Evolutionary conservation across 176 grass and related monocot genomes (phyloP).

Genomic region (Eleusine coracana): DNA sequence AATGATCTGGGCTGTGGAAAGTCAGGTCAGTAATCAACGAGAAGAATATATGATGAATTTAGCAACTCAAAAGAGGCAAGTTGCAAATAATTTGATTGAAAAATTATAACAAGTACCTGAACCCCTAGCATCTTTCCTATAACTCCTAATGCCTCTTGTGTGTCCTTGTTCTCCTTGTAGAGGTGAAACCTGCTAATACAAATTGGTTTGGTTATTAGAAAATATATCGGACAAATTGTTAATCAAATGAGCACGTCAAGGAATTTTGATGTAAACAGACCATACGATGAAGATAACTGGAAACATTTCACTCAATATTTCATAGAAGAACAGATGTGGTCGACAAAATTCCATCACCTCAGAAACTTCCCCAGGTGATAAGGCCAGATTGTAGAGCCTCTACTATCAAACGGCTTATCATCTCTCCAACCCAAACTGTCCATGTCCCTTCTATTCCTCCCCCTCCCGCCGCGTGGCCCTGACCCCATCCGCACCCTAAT

Average conservation of each 20-base stretch:
- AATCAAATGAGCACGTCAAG: conserved; percentile 12
- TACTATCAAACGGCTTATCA: conserved; percentile 80
- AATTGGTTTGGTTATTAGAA: not conserved
- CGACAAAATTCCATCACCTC: conserved; percentile 48
- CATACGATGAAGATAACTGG: not conserved
- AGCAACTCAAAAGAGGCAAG: not conserved
- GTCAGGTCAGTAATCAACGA: conserved; percentile 36
- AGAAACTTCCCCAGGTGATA: conserved; percentile 77
- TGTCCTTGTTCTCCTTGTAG: conserved; percentile 96
- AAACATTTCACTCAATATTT: not conserved
- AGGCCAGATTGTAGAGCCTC: conserved; percentile 76
- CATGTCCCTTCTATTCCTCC: conserved; percentile 53
- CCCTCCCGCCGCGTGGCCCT: conserved; percentile 34
- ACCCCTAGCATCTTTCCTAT: conserved; percentile 90
- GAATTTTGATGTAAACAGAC: not conserved
- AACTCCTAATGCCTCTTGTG: conserved; percentile 85
- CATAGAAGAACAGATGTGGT: not conserved
- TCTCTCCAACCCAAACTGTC: conserved; percentile 51
- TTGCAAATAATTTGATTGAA: conserved; percentile 14
- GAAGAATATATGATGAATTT: conserved; percentile 22
- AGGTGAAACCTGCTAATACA: conserved; percentile 69
- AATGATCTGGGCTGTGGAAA: conserved; percentile 75
- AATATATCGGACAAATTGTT: not conserved
- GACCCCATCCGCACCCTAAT: conserved; percentile 73
- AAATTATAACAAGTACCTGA: conserved; percentile 46